These are phyloP conservation scores for Geranium incanum DNA, from an alignment of 441 rosid species.

Conservation along the genomic window DNA sequence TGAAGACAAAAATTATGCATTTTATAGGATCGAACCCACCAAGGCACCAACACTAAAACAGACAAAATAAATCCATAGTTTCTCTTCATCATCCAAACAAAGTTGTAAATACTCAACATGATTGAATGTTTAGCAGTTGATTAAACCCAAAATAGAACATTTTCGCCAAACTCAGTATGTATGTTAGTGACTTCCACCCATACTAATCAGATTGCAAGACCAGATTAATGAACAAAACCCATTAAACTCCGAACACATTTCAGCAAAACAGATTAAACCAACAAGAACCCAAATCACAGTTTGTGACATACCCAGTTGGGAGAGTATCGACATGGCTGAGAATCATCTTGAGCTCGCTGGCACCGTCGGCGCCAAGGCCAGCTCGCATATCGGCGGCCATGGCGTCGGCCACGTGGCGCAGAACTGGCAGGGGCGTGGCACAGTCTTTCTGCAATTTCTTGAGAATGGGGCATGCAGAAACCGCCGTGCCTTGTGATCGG, in stretches of 20 bases:
- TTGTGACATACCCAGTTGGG: slow-evolving; percentile 56
- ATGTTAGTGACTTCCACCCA: neutral
- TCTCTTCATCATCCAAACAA: neutral
- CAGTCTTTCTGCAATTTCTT: slow-evolving; percentile 56
- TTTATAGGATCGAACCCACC: neutral
- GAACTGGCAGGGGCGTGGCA: slow-evolving; percentile 50
- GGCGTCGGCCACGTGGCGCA: slow-evolving; percentile 62
- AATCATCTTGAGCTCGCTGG: slow-evolving; percentile 72
- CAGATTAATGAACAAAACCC: neutral
- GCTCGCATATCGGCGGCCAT: slow-evolving; percentile 65
- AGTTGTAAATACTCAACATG: neutral
- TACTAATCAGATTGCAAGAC: neutral
- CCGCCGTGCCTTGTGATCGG: slow-evolving; percentile 31
- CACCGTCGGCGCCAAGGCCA: slow-evolving; percentile 63
- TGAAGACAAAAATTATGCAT: neutral
- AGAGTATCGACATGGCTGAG: slow-evolving; percentile 64
- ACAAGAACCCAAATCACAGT: neutral
- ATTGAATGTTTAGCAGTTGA: neutral
- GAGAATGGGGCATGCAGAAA: slow-evolving; percentile 47
- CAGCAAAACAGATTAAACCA: neutral
- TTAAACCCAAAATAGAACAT: neutral
- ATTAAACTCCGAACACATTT: neutral
- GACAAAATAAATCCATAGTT: neutral
- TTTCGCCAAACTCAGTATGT: neutral
- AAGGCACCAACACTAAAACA: neutral